A percentile compares a stretch with the other conserved stretches of the same genome.
Evolutionary conservation across 768 basidiomycete genomes (phyloP).

Genomic region (Gyrodon lividus): DNA sequence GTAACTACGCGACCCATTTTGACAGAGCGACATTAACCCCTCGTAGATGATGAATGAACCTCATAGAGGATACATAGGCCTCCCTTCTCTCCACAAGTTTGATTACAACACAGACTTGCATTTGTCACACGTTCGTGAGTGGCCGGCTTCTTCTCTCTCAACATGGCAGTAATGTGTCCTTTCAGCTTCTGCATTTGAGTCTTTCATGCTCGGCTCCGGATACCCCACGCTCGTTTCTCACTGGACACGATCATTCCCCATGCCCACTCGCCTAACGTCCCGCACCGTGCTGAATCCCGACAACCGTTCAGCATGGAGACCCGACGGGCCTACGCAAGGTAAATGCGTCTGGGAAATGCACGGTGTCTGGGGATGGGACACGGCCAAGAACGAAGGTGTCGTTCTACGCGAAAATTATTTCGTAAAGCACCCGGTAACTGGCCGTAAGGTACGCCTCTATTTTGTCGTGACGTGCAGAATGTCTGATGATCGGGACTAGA

Average conservation of each 20-base stretch:
- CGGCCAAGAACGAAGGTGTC: conserved; percentile 60
- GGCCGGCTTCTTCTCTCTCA: neutral
- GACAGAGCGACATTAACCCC: conserved; percentile 3
- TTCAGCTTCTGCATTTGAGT: conserved; percentile 78
- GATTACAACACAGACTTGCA: conserved; percentile 97
- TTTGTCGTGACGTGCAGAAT: neutral
- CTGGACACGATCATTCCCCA: conserved; percentile 86
- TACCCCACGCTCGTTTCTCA: conserved; percentile 74
- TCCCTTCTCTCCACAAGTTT: conserved; percentile 79
- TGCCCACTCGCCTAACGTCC: conserved; percentile 72
- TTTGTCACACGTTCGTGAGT: conserved; percentile 72
- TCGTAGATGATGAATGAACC: conserved; percentile 90
- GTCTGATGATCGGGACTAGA: conserved; percentile 35
- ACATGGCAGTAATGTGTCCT: neutral
- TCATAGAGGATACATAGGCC: conserved; percentile 86
- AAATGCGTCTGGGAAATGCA: conserved; percentile 88
- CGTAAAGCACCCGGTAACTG: conserved; percentile 59
- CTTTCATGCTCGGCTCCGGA: conserved; percentile 91
- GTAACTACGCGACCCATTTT: conserved; percentile 38
- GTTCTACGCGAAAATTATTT: conserved; percentile 88
- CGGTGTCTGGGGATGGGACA: conserved; percentile 91
- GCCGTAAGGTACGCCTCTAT: conserved; percentile 48
- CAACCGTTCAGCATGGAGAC: conserved; percentile 64
- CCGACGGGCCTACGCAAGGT: conserved; percentile 69
- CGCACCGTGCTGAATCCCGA: conserved; percentile 58